A percentile compares a stretch with the other conserved stretches of the same genome.
Conservation (phyloP, 1,139 yeast genomes). For the Kazachstania sp. region DNA sequence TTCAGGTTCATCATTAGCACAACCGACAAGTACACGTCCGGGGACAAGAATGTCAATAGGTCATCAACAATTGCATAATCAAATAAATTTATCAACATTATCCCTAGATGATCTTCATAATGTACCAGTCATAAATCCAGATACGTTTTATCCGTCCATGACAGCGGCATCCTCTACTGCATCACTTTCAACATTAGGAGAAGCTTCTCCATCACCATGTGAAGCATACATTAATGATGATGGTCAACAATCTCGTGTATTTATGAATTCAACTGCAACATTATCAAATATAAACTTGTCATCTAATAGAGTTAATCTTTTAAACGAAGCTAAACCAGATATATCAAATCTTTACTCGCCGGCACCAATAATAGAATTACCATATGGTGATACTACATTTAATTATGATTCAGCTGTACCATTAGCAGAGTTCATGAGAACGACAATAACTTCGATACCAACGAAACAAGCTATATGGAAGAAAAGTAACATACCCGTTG, state of each 20-base stretch:
- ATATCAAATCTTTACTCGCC: conserved; percentile 75
- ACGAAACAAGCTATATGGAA: conserved; percentile 61
- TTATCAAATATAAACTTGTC: conserved; percentile 5
- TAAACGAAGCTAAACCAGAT: conserved; percentile 80
- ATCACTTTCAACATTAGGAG: neutral
- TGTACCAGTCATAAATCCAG: conserved; percentile 24
- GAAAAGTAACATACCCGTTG: conserved; percentile 86
- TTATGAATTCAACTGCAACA: neutral
- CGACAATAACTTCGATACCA: conserved; percentile 86
- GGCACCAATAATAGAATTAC: conserved; percentile 85
- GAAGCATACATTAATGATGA: neutral
- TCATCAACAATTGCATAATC: conserved; percentile 25
- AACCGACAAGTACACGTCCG: neutral
- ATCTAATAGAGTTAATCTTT: conserved; percentile 48
- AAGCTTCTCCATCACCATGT: neutral
- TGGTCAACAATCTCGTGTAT: neutral
- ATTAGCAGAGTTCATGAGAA: conserved; percentile 67
- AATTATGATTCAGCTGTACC: conserved; percentile 63
- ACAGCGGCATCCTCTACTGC: neutral
- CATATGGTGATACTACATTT: conserved; percentile 44
- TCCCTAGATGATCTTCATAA: conserved; percentile 26
- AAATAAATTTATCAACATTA: conserved; percentile 25
- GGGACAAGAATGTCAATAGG: conserved; percentile 17
- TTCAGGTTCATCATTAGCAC: neutral
- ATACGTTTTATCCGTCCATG: conserved; percentile 2